Evolutionary conservation across 169 alveolate genomes (phyloP).

Genomic region (Plasmodium ovale): DNA sequence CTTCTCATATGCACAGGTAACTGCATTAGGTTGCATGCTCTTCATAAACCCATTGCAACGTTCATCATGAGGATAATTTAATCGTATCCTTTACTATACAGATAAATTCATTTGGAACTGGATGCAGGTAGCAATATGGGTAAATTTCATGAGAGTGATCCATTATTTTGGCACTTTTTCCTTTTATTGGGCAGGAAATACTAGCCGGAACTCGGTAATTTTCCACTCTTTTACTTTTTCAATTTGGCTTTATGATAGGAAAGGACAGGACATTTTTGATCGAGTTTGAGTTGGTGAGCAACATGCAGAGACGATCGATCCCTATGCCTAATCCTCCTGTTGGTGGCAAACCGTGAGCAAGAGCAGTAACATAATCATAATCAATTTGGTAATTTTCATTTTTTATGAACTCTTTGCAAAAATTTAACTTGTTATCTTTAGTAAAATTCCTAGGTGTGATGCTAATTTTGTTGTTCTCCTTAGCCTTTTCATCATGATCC

Average conservation of each 20-base stretch:
- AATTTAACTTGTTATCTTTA: not conserved
- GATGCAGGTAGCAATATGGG: too few species aligned
- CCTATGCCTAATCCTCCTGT: constrained; percentile 99
- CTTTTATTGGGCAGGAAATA: too few species aligned
- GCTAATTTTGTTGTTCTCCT: constrained; percentile 80
- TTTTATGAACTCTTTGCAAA: constrained; percentile 4
- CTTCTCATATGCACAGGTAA: too few species aligned
- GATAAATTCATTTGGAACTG: too few species aligned
- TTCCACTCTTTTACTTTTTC: not conserved
- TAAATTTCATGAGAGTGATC: too few species aligned
- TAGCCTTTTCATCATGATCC: constrained; percentile 58
- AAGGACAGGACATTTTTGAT: constrained; percentile 63
- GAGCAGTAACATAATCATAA: constrained; percentile 87
- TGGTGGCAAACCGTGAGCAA: constrained; percentile 99
- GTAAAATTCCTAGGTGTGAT: not conserved
- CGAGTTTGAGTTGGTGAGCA: constrained; percentile 89
- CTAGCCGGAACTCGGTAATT: too few species aligned
- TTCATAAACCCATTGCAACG: too few species aligned
- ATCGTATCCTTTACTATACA: too few species aligned
- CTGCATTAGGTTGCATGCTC: too few species aligned
- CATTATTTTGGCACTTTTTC: not conserved
- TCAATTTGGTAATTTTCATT: constrained; percentile 83
- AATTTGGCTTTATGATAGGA: constrained; percentile 59
- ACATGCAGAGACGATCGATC: constrained; percentile 97
- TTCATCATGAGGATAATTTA: too few species aligned